Base-by-base conservation (phyloP, 306 rosid species). In the Sicyos edulis region DNA sequence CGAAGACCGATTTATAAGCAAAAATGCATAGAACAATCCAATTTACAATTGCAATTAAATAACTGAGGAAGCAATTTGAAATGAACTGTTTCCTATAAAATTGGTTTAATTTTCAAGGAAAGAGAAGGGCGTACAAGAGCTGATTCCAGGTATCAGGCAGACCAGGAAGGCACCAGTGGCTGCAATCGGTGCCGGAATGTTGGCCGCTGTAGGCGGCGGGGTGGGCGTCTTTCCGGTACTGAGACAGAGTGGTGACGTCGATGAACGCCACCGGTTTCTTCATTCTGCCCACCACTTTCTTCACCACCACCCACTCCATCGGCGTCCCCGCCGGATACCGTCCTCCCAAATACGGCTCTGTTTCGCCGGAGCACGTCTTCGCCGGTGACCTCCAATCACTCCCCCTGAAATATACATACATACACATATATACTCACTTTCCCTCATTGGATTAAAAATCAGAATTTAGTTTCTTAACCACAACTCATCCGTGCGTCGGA, bases 151-250 rank as follows among this genome's bases (percentile, higher is more conserved):
- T 92, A 77, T 92, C 98, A 12, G 98, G 96, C 37, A 92, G 78
- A 0, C 98, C 98, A 0, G 98, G 98, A 55, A 92, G 96, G 55
- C 98, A 92, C 98, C 98, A 92, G 2, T 92, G 98, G 82, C 98
- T 92, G 70, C 98, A 92, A 71, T 92, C 98, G 12, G 57, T 73
- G 49, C 85, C 79, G 63, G 80, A 4, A 47, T 72, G 85, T 0
- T 80, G 83, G 0, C 86, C 85, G 70, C 96, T 87, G 7, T 87
- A 92, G 1, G 69, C 85, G 6, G 88, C 87, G 5, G 98, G 98
- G 55, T 92, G 98, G 10, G 86, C 96, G 54, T 92, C 98, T 78
- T 92, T 92, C 54, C 98, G 79, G 53, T 80, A 80, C 66, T 92
- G 96, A 44, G 98, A 92, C 8, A 90, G 82, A 1, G 74, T 73